Conservation (phyloP, 805 yeast genomes). For the Pichia ethanolica region DNA sequence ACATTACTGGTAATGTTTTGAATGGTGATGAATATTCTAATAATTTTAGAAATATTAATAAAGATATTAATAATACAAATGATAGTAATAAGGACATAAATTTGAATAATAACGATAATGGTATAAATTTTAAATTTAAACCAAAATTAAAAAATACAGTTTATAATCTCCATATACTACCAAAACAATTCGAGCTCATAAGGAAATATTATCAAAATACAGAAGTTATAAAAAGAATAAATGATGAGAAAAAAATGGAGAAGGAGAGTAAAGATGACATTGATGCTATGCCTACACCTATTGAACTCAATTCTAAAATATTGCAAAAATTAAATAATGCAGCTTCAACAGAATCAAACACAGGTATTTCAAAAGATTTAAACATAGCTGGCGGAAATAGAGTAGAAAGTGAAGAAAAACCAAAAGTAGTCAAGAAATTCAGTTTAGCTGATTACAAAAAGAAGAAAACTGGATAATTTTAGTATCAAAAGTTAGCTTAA, state of each 20-base stretch:
- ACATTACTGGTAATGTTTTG: not conserved
- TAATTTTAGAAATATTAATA: not conserved
- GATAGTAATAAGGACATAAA: not conserved
- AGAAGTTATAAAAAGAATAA: not conserved
- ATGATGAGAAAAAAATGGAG: not conserved
- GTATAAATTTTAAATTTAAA: conserved; percentile 1
- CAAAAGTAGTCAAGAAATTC: conserved; percentile 46
- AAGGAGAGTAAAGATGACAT: not conserved
- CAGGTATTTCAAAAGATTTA: not conserved
- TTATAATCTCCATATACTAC: conserved; percentile 10
- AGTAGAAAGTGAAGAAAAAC: conserved; percentile 16
- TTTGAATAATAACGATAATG: not conserved
- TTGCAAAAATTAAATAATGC: conserved; percentile 1
- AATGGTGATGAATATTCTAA: not conserved
- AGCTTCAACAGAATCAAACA: too few relatives aligned
- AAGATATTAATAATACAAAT: not conserved
- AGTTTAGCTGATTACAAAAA: conserved; percentile 72
- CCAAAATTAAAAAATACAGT: conserved; percentile 3
- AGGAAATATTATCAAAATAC: conserved; percentile 4
- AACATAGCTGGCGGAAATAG: not conserved
- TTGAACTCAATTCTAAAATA: conserved; percentile 7
- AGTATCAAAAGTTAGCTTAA: too few relatives aligned
- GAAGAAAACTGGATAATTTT: conserved; percentile 21
- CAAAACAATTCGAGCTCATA: conserved; percentile 9
- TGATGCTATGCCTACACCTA: conserved; percentile 10